Evolutionary conservation across 805 yeast species (phyloP), one percentile per base, ranked within the genome.

Genomic region (Wickerhamiella parazyma): DNA sequence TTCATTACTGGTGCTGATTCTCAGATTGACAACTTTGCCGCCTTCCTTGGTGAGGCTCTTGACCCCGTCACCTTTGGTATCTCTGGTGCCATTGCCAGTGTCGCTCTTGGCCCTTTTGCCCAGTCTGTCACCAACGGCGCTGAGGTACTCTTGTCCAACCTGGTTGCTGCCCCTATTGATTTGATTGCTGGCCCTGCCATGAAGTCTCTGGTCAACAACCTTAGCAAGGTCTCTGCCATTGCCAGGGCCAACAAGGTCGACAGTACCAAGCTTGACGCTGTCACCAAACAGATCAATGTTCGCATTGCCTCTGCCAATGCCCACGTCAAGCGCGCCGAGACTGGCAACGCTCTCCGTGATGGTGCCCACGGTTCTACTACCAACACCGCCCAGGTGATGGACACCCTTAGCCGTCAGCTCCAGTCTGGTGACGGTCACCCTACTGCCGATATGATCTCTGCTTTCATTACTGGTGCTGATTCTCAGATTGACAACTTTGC

Each of bases 121-220:
- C 63, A 60, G 49, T 51, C 59, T 6, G 36, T 55, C 21, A 58
- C 63, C 25, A 50, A 54, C 45, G 62, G 64, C 20, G 61, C 58
- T 21, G 61, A 57, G 46, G 61, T 53, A 7, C 41, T 50, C 24
- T 37, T 56, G 28, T 52, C 57, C 22, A 57, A 54, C 49, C 44
- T 53, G 35, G 36, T 50, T 25, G 57, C 52, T 21, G 59, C 49
- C 31, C 44, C 53, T 38, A 36, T 33, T n/a, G 45, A 42, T 16
- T 4, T 52, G 20, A 55, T 50, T 18, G 39, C 55, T 35, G 60
- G 55, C 20, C 59, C 60, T 26, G 50, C 55, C 14, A 35, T 55
- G 35, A 49, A 46, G 39, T 22, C 39, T 8, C 43, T 56, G 26
- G 24, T 51, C n/a, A 45, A 48, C 18, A 20, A 54, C 17, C 41